phyloP scores from a whole-genome alignment of 495 filamentous ascomycete genomes.

The Jackrogersella multiformis region DNA sequence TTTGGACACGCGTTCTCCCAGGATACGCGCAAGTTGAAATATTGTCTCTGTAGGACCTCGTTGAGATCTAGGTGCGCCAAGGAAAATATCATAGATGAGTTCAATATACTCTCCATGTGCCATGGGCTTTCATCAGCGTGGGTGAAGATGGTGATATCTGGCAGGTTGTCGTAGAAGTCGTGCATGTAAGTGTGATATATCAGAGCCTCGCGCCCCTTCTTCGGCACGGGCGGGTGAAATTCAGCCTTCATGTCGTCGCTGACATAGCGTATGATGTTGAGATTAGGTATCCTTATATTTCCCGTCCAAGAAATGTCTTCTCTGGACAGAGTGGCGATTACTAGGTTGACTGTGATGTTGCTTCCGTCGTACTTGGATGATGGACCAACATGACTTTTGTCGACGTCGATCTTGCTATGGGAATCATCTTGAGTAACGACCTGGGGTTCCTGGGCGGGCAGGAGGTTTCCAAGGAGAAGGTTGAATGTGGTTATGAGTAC shows the following conservation, averaged over 20 bases:
- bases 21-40: conserved; percentile 62
- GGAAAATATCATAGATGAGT: conserved; percentile 52
- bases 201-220: conserved; percentile 83
- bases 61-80: conserved; percentile 54
- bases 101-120: conserved; percentile 67
- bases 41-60: conserved; percentile 56
- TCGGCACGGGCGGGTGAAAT: conserved; percentile 69
- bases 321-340: conserved; percentile 63
- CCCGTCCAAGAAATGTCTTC: conserved; percentile 72
- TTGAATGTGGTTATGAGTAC: conserved; percentile 7
- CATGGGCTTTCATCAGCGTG: conserved; percentile 73
- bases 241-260: conserved; percentile 68
- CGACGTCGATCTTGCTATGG: neutral
- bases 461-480: conserved; percentile 14
- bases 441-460: conserved; percentile 7
- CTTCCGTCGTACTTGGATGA: neutral
- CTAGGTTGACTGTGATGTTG: conserved; percentile 53
- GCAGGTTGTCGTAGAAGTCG: conserved; percentile 73
- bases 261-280: conserved; percentile 70
- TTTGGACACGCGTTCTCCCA: conserved; percentile 64
- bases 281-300: conserved; percentile 60
- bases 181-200: conserved; percentile 77
- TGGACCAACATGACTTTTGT: neutral
- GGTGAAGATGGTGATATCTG: conserved; percentile 75
- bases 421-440: neutral